Conservation (phyloP, 2,329 filamentous ascomycete genomes). For the Xylaria sp. region DNA sequence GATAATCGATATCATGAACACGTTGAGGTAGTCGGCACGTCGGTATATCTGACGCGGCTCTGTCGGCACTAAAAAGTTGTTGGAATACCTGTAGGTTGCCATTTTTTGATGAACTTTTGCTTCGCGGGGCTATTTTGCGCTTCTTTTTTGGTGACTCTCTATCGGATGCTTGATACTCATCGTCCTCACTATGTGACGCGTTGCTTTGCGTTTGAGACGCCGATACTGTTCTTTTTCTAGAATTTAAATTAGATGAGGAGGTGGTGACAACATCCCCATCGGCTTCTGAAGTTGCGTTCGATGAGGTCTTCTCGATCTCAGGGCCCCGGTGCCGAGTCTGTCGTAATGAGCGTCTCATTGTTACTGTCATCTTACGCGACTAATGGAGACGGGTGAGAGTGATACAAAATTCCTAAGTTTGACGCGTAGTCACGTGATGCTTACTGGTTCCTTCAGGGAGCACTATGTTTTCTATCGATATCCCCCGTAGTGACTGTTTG, state of each 20-base stretch:
- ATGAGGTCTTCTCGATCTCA: neutral
- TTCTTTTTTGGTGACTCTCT: constrained; percentile 38
- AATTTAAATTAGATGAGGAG: constrained; percentile 12
- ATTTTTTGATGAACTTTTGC: constrained; percentile 31
- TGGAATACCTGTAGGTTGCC: constrained; percentile 35
- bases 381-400: neutral
- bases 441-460: too few species aligned
- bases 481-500: too few species aligned
- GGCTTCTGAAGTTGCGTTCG: neutral
- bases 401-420: neutral
- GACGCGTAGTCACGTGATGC: constrained; percentile 36
- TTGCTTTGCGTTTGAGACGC: constrained; percentile 28
- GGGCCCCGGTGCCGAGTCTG: constrained; percentile 29
- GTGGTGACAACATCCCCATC: constrained; percentile 1
- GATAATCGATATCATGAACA: constrained; percentile 57
- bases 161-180: constrained; percentile 35
- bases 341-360: constrained; percentile 47
- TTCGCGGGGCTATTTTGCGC: constrained; percentile 34
- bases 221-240: constrained; percentile 36
- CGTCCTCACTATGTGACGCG: constrained; percentile 38
- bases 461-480: too few species aligned
- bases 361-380: constrained; percentile 1
- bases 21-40: constrained; percentile 45
- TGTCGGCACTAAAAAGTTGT: constrained; percentile 40
- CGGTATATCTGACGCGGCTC: neutral